Conservation (phyloP, 805 yeast genomes). For the Myxozyma melibiosi region DNA sequence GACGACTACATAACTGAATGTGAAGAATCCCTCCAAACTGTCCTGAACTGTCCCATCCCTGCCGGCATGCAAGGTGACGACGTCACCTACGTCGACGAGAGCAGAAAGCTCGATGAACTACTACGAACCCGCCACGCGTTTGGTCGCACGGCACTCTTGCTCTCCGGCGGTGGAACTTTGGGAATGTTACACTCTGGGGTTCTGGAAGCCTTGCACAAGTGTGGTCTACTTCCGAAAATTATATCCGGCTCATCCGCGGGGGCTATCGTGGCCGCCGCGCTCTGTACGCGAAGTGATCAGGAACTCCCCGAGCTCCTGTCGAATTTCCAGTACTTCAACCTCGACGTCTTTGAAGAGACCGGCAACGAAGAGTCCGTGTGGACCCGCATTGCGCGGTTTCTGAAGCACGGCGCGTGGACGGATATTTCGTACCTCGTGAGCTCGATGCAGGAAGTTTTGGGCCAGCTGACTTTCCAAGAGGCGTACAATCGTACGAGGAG, state of each 20-base stretch:
- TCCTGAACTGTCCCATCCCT: constrained; percentile 35
- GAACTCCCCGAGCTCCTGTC: constrained; percentile 59
- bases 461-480: constrained; percentile 89
- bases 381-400: constrained; percentile 57
- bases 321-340: constrained; percentile 45
- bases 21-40: constrained; percentile 47
- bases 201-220: constrained; percentile 71
- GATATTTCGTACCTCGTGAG: constrained; percentile 70
- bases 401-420: constrained; percentile 88
- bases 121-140: constrained; percentile 87
- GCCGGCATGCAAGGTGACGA: constrained; percentile 31
- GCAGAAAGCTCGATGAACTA: constrained; percentile 72
- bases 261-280: constrained; percentile 85
- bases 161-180: constrained; percentile 94
- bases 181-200: constrained; percentile 95
- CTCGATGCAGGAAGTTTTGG: constrained; percentile 78
- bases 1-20: constrained; percentile 86
- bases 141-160: constrained; percentile 92
- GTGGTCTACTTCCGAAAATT: constrained; percentile 77
- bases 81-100: constrained; percentile 54
- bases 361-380: constrained; percentile 56
- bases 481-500: constrained; percentile 93
- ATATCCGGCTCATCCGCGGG: constrained; percentile 97
- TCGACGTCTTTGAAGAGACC: constrained; percentile 59
- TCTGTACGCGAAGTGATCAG: constrained; percentile 76